Conservation (phyloP, 2,329 filamentous ascomycete species). For the Zasmidium angulare region DNA sequence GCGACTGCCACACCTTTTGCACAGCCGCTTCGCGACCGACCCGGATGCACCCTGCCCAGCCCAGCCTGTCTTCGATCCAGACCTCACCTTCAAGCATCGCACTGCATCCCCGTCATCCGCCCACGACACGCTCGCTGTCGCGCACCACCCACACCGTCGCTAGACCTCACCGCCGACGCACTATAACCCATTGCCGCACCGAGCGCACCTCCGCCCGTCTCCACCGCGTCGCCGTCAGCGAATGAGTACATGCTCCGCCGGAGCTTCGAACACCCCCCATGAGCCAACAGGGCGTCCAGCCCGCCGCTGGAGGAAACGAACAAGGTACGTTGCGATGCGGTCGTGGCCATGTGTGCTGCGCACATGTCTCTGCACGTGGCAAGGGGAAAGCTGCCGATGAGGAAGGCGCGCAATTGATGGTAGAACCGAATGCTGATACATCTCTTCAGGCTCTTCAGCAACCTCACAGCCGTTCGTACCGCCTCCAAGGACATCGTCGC, state of each 20-base stretch:
- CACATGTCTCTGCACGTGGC: neutral
- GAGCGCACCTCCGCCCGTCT: constrained; percentile 5
- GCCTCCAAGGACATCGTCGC: constrained; percentile 20
- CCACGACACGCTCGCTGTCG: neutral
- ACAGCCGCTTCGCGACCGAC: neutral
- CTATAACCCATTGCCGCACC: neutral
- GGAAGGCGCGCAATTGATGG: constrained; percentile 1
- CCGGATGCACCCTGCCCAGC: neutral
- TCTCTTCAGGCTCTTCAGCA: constrained; percentile 20
- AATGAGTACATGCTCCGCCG: constrained; percentile 18
- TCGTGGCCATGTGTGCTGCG: neutral
- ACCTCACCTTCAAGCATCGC: neutral
- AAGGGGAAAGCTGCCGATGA: constrained; percentile 5
- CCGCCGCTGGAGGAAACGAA: constrained; percentile 22
- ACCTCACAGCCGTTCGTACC: constrained; percentile 24
- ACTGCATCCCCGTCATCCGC: neutral
- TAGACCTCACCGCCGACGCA: neutral
- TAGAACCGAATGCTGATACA: constrained; percentile 9
- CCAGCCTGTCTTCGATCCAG: neutral
- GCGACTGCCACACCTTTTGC: neutral
- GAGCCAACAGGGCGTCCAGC: constrained; percentile 29
- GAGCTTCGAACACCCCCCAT: constrained; percentile 23
- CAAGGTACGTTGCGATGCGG: constrained; percentile 23
- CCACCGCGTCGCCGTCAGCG: constrained; percentile 1
- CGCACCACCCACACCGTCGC: neutral